Conservation (phyloP, 73 alveolate species). For the Paramecium biaurelia region DNA sequence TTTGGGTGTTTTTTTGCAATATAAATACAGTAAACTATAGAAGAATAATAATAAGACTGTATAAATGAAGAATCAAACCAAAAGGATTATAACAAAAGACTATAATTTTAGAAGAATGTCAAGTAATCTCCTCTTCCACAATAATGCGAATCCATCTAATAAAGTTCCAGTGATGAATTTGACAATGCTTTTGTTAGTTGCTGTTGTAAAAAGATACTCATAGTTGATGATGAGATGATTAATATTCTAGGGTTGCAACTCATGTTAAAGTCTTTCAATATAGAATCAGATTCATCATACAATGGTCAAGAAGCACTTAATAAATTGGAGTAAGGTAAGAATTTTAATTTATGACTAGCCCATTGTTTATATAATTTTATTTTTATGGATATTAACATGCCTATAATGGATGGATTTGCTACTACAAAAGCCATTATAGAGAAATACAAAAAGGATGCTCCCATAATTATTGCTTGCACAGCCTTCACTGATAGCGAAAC, state of each 20-base stretch:
- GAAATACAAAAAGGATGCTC: not conserved
- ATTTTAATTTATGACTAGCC: not conserved
- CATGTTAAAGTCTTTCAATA: not conserved
- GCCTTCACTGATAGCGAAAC: conserved; percentile 45
- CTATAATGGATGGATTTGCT: conserved; percentile 60
- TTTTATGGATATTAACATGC: conserved; percentile 65
- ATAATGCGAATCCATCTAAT: not conserved
- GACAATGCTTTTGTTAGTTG: not conserved
- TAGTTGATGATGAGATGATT: conserved; percentile 31
- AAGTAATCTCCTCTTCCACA: not conserved
- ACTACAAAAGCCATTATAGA: conserved; percentile 45
- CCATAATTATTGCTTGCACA: conserved; percentile 15
- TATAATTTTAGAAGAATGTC: not conserved
- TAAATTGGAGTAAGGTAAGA: not conserved
- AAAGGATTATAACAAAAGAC: not conserved
- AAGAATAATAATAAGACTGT: not conserved
- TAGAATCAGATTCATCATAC: conserved; percentile 5
- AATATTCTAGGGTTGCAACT: not conserved
- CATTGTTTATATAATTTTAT: conserved; percentile 16
- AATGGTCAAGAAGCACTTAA: conserved; percentile 15
- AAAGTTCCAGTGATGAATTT: not conserved
- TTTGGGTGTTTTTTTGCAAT: not conserved
- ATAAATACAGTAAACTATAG: not conserved
- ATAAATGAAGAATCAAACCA: not conserved
- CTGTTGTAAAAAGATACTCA: not conserved